Conservation (phyloP, 225 moss, liverwort and hornwort genomes). For the Pseudisothecium myosuroides region DNA sequence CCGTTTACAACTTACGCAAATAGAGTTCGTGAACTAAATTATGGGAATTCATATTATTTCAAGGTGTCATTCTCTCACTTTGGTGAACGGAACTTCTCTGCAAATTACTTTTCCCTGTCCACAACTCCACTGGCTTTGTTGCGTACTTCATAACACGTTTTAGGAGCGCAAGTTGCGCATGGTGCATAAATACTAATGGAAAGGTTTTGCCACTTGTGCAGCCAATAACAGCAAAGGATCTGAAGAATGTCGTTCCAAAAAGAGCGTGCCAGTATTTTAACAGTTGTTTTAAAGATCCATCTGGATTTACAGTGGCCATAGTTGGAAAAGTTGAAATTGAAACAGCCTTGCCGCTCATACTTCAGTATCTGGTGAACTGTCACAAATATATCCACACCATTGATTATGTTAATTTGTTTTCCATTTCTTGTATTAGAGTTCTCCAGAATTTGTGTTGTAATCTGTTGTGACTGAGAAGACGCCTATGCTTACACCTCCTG, state of each 20-base stretch:
- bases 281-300: constrained; percentile 78
- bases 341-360: constrained; percentile 78
- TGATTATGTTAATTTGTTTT: neutral
- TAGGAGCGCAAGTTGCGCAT: neutral
- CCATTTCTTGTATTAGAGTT: neutral
- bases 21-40: constrained; percentile 92
- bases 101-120: neutral
- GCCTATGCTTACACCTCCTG: neutral
- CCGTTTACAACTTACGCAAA: constrained; percentile 91
- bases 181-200: neutral
- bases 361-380: constrained; percentile 67
- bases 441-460: neutral
- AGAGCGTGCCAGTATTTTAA: constrained; percentile 86
- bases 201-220: constrained; percentile 20
- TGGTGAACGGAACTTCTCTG: neutral
- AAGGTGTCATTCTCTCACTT: constrained; percentile 35
- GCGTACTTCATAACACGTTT: neutral
- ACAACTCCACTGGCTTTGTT: neutral
- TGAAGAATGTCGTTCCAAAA: constrained; percentile 71
- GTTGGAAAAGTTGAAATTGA: constrained; percentile 85
- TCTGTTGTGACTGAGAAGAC: neutral
- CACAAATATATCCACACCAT: neutral
- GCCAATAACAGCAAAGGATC: constrained; percentile 70
- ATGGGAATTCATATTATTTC: constrained; percentile 93
- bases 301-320: constrained; percentile 82